Base-by-base conservation (phyloP, 2,329 filamentous ascomycete species). In the Fusarium sp. region DNA sequence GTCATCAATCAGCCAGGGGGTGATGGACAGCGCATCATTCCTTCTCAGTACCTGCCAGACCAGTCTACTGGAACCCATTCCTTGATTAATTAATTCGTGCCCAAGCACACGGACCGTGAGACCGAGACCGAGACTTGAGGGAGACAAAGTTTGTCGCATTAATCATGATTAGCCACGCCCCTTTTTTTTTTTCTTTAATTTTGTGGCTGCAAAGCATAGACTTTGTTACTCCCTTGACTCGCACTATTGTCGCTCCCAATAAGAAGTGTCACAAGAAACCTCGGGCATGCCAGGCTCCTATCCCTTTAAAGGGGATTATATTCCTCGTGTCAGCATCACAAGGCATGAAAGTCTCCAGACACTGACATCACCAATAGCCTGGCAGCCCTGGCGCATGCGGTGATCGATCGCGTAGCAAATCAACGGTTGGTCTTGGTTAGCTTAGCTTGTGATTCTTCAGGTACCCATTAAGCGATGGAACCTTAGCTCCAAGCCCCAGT, bases 331-430 rank as follows among this genome's bases (percentile, higher is more conserved):
- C 61, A 66, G 48, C 63, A 55, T 60, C 61, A 49, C 51, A 48
- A 66, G 60, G 45, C 49, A 57, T 59, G 37, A 63, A 42, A 55
- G 46, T 69, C 72, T 74, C 61, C 67, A 71, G 69, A 73, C 71
- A 48, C 55, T 72, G 62, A 71, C 72, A 74, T 72, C 72, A 74
- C 73, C 63, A 66, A 70, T 71, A 66, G 63, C 64, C 64, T 74
- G 59, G 67, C 68, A 59, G 59, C 56, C 59, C 61, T 69, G 64
- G 70, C 55, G 47, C 68, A 73, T 72, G 59, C 57, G 54, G 63
- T 59, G 62, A 65, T 66, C 59, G 71, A 73, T 74, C 61, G 25
- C 27, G 54, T 55, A 64, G 66, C 40, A 51, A 66, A 48, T 45
- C 45, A 66, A 64, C 47, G 53, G 66, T 60, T 58, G 56, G 57